Base-by-base conservation (phyloP, 208 protist species). In the Acanthamoeba sp. region DNA sequence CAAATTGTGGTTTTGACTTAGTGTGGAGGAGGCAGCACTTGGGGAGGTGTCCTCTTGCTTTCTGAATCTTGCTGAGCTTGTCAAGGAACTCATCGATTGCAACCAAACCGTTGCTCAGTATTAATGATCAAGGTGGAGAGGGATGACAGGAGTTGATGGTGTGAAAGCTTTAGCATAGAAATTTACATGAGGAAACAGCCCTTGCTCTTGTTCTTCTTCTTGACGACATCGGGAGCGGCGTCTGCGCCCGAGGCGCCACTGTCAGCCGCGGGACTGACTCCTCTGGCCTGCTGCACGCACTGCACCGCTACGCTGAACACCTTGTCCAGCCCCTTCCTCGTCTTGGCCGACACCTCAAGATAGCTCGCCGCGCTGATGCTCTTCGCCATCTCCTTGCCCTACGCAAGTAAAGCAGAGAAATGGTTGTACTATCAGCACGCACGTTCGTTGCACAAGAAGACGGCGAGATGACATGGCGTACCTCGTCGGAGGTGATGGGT, bases 281-380 rank as follows among this genome's bases (percentile, higher is more conserved):
- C 80, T 24, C 80, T 89, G 45, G 42, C 80, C 42, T 89, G 22
- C 42, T 40, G 52, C 42, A 89, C 42, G 20, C 80, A 89, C 40
- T 64, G 48, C 27, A 89, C 48, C n/a, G 42, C 42, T 1, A 55
- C 48, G 57, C 57, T 66, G 62, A 96, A 96, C n/a, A 96, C 87
- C 64, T 90, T 95, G 40, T 96, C 66, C 27, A 96, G 38, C 59
- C 95, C 95, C 73, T 95, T 32, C 85, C 93, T 48, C 59, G 73
- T 96, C 66, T 95, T 95, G 16, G 96, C 94, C n/a, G 91, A 95
- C 3, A 95, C 93, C 62, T 96, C 96, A n/a, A 95, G 64, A 59
- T 96, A 96, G 66, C 91, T 94, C 4, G 10, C 45, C 16, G 95
- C 95, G 57, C 64, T 52, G 55, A 96, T 96, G 64, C 94, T 78